phyloP scores from a whole-genome alignment of 2,329 filamentous ascomycete species.

The Colletotrichum navitas region DNA sequence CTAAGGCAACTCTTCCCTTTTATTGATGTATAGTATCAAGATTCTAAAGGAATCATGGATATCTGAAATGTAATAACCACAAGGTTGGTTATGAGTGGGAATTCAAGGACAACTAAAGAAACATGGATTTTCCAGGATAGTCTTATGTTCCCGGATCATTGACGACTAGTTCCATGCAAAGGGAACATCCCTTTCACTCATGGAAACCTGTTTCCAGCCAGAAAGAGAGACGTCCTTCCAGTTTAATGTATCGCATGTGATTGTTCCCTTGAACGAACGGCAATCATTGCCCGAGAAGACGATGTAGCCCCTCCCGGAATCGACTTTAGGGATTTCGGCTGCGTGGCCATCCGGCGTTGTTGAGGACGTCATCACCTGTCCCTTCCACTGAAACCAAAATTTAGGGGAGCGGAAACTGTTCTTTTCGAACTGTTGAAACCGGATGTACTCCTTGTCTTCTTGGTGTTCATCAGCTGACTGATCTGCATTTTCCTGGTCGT shows the following conservation, averaged over 20 bases:
- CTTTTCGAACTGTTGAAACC: constrained; percentile 32
- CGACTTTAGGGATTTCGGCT: fast-evolving
- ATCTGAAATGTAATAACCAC: too few relatives aligned
- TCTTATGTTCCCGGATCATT: neutral
- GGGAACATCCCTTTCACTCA: constrained; percentile 29
- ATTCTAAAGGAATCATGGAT: too few relatives aligned
- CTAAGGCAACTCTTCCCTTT: too few relatives aligned
- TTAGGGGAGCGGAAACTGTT: constrained; percentile 38
- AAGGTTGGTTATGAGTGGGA: too few relatives aligned
- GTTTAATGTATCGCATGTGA: constrained; percentile 7
- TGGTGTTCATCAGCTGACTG: neutral
- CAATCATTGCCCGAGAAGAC: constrained; percentile 36
- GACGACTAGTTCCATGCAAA: constrained; percentile 16
- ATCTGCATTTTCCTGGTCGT: neutral
- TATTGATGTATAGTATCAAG: too few relatives aligned
- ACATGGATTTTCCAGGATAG: neutral
- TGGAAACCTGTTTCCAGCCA: constrained; percentile 31
- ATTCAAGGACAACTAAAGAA: neutral
- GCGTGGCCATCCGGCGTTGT: neutral
- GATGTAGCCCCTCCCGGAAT: constrained; percentile 28
- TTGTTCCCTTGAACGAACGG: constrained; percentile 31
- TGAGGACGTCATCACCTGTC: neutral
- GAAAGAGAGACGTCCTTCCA: constrained; percentile 32
- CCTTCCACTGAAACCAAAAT: constrained; percentile 39
- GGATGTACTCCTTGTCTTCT: neutral